Evolutionary conservation across 331 rosid genomes (phyloP).

Genomic region (Quercus tomentella): DNA sequence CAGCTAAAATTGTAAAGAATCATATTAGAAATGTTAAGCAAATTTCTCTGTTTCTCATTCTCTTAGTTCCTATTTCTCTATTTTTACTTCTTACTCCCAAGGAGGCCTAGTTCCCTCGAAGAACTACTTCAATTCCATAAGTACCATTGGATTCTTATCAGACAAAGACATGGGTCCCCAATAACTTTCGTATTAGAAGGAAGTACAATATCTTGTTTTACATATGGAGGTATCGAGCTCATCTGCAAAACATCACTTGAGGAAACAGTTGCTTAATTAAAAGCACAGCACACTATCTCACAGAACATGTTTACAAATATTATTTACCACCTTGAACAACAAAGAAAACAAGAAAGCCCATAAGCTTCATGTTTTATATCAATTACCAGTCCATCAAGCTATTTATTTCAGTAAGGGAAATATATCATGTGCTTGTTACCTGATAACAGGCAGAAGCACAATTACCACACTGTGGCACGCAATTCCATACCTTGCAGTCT

Average conservation of each 20-base stretch:
- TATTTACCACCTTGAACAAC: background rate
- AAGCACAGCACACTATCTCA: too few species aligned
- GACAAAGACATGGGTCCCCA: constrained; percentile 66
- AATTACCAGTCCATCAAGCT: background rate
- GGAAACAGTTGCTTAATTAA: too few species aligned
- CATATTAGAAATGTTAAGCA: too few species aligned
- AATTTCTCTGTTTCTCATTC: too few species aligned
- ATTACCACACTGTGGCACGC: background rate
- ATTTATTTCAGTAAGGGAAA: background rate
- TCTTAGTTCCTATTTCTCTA: too few species aligned
- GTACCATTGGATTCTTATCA: too few species aligned
- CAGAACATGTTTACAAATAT: background rate
- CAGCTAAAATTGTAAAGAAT: too few species aligned
- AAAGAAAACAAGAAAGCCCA: background rate
- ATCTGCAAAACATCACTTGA: constrained; percentile 34
- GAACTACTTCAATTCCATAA: too few species aligned
- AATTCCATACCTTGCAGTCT: background rate
- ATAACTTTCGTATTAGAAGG: constrained; percentile 51
- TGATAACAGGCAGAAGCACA: background rate
- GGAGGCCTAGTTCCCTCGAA: too few species aligned
- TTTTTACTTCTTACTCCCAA: too few species aligned
- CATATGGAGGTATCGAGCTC: constrained; percentile 78
- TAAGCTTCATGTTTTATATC: background rate
- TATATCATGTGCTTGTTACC: background rate
- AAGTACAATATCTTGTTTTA: constrained; percentile 64